Percentiles rank a stretch among this genome's conserved stretches.
These are phyloP conservation scores for Leccinum arenicola DNA, from an alignment of 768 basidiomycete genomes.

Conservation along the genomic window DNA sequence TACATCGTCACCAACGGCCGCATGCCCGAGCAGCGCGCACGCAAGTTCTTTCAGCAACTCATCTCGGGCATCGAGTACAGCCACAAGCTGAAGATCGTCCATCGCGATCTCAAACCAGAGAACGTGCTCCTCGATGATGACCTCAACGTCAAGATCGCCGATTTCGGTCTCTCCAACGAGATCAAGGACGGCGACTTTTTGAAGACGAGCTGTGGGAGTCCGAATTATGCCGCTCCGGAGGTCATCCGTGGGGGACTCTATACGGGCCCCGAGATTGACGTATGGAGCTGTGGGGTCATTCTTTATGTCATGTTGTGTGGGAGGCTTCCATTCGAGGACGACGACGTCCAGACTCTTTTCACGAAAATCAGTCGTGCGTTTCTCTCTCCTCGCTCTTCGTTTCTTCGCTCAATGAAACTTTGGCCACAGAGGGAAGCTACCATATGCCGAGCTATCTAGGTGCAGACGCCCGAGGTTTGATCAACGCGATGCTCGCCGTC, in stretches of 20 bases:
- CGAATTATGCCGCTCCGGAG: slow-evolving; percentile 98
- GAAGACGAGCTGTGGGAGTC: slow-evolving; percentile 96
- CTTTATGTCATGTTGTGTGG: slow-evolving; percentile 98
- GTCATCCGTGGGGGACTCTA: slow-evolving; percentile 95
- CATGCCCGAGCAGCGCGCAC: slow-evolving; percentile 83
- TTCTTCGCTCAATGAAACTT: neutral
- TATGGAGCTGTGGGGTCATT: slow-evolving; percentile 99
- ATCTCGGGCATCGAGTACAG: slow-evolving; percentile 97
- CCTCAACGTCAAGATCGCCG: slow-evolving; percentile 95
- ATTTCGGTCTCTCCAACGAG: slow-evolving; percentile 95
- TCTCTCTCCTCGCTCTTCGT: neutral
- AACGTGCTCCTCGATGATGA: slow-evolving; percentile 86
- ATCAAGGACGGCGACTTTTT: slow-evolving; percentile 96
- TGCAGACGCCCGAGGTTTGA: slow-evolving; percentile 71
- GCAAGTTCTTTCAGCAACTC: slow-evolving; percentile 97
- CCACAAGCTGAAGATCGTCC: slow-evolving; percentile 94
- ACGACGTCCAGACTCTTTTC: slow-evolving; percentile 89
- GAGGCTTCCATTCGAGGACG: slow-evolving; percentile 94
- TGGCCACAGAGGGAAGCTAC: slow-evolving; percentile 71
- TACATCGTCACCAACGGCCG: slow-evolving; percentile 94
- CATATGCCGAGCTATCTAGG: slow-evolving; percentile 82
- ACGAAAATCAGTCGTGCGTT: slow-evolving; percentile 86
- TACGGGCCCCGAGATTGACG: slow-evolving; percentile 97
- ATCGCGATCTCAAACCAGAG: slow-evolving; percentile 97
- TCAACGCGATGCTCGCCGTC: slow-evolving; percentile 86